Evolutionary conservation across 805 yeast species (phyloP).

Genomic region (Naumovozyma dairenensis): DNA sequence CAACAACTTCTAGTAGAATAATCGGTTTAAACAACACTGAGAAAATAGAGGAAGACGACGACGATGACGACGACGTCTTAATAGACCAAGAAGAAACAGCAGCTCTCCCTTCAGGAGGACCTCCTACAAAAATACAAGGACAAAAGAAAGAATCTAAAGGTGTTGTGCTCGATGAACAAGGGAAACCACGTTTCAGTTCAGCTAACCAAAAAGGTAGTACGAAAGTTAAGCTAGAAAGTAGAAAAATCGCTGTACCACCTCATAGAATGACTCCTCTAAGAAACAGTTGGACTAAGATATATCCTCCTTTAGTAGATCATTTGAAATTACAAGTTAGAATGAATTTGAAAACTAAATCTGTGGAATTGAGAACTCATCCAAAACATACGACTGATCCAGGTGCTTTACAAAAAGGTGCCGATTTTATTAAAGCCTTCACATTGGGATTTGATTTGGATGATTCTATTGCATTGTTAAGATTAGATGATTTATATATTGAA

Average conservation of each 20-base stretch:
- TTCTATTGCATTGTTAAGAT: constrained; percentile 84
- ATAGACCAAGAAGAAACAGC: constrained; percentile 15
- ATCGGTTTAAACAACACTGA: constrained; percentile 24
- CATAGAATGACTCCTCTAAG: constrained; percentile 94
- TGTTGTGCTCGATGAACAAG: constrained; percentile 57
- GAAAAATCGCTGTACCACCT: constrained; percentile 92
- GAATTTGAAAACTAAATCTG: constrained; percentile 81
- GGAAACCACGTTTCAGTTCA: constrained; percentile 76
- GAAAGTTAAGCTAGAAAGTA: constrained; percentile 69
- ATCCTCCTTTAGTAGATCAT: constrained; percentile 93
- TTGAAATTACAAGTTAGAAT: constrained; percentile 90
- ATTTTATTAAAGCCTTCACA: constrained; percentile 89
- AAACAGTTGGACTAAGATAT: constrained; percentile 83
- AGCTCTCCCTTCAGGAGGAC: constrained; percentile 9
- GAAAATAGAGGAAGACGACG: constrained; percentile 29
- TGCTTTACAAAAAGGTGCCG: constrained; percentile 96
- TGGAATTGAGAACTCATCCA: constrained; percentile 74
- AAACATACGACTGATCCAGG: constrained; percentile 81
- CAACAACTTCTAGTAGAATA: constrained; percentile 20
- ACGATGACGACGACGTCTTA: constrained; percentile 28
- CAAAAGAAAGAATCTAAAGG: constrained; percentile 21
- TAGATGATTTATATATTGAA: constrained; percentile 94
- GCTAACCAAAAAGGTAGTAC: constrained; percentile 49
- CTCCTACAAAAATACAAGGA: too few relatives aligned
- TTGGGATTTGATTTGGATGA: constrained; percentile 96